Evolutionary conservation across 2,329 filamentous ascomycete genomes (phyloP).

Genomic region (Zopfia rhizophila): DNA sequence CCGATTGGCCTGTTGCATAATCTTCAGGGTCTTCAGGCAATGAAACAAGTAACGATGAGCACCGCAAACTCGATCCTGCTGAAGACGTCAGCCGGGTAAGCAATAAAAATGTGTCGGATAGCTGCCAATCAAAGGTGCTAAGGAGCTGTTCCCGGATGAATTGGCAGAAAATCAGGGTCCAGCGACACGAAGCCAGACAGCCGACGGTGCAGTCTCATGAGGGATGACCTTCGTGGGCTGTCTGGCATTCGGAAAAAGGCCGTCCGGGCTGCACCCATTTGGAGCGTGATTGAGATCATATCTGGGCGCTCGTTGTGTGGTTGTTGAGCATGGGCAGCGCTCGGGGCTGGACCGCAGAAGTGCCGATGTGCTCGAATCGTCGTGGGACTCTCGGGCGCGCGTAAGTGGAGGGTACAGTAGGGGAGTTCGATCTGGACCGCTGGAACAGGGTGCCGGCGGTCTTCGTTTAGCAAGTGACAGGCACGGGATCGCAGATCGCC

Average conservation of each 20-base stretch:
- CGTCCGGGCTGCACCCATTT: constrained; percentile 4
- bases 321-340: neutral
- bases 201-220: neutral
- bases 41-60: constrained; percentile 30
- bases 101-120: constrained; percentile 1
- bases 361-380: neutral
- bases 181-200: constrained; percentile 2
- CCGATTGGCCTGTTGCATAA: constrained; percentile 13
- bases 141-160: constrained; percentile 2
- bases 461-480: too few relatives aligned
- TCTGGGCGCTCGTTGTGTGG: neutral
- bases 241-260: constrained; percentile 3
- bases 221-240: constrained; percentile 14
- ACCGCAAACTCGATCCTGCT: constrained; percentile 27
- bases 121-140: neutral
- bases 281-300: neutral
- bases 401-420: too few relatives aligned
- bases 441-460: too few relatives aligned
- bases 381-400: too few relatives aligned
- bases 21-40: constrained; percentile 20
- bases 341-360: neutral
- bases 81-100: neutral
- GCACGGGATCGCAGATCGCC: too few relatives aligned
- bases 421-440: too few relatives aligned
- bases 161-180: constrained; percentile 12